Base-by-base conservation (phyloP, 2,329 filamentous ascomycete species). In the Fonsecaea multimorphosa region DNA sequence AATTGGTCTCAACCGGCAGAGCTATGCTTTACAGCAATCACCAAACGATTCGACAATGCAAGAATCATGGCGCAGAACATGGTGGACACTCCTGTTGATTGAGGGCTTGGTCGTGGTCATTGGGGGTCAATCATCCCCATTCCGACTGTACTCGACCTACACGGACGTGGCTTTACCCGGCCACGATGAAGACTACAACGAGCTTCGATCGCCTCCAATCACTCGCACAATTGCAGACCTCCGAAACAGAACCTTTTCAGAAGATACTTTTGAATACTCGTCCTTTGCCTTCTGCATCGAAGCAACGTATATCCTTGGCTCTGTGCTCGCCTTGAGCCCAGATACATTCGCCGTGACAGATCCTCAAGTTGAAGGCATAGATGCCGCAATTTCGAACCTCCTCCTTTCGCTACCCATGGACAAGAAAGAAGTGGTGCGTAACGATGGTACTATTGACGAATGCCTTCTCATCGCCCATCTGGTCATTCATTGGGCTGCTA, bases 231-330 rank as follows among this genome's bases (percentile, higher is more conserved):
- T 96, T 19, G 57, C 73, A 7, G 72, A 74, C n/a, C 77, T 79
- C 58, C 74, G 96, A 67, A 87, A 91, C 63, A 81, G 87, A 62
- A 84, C 91, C n/a, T 94, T 96, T 72, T 85, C 85, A 0, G 87
- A 88, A 19, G 87, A 90, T 54, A 85, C 89, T 9, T 84, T 86
- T 49, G 82, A 85, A 29, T 96, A 94, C 76, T 95, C 92, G 0
- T 96, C 93, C 0, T 95, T 91, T 75, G 85, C 91, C 2, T 96
- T 96, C 76, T 89, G 92, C 6, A 90, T 97, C 59, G 90, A 94
- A 58, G 91, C 92, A 0, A 86, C 90, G 14, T 87, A 91, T 1
- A 93, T 94, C 67, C 81, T 97, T 0, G 91, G 90, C 12, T 86
- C 89, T 64, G 89, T 96, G 64, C 88, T 97, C 55, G 72, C 76